Evolutionary conservation across 208 protist species (phyloP).

Genomic region (Zelonia costaricensis): DNA sequence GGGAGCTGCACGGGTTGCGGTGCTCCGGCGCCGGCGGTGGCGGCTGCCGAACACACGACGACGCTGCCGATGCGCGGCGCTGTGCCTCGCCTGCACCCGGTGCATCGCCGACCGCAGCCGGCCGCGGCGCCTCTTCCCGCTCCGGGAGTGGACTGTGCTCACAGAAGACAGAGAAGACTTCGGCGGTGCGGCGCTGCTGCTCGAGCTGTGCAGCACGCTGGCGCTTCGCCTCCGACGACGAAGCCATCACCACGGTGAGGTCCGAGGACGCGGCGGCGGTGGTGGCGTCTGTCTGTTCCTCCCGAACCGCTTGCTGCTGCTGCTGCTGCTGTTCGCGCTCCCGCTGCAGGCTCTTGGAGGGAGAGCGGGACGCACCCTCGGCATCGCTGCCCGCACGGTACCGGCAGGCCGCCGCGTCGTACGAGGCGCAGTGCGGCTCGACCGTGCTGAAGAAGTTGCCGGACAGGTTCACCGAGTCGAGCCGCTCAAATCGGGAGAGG

Average conservation of each 20-base stretch:
- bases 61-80: background rate
- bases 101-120: too few species aligned
- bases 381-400: background rate
- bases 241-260: constrained; percentile 6
- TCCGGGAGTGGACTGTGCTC: constrained; percentile 37
- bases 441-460: constrained; percentile 86
- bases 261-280: background rate
- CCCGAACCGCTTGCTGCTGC: background rate
- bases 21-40: constrained; percentile 27
- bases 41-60: constrained; percentile 9
- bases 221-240: constrained; percentile 15
- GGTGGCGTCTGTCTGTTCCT: background rate
- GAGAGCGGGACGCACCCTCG: background rate
- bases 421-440: constrained; percentile 52
- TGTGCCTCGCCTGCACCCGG: background rate
- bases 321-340: constrained; percentile 16
- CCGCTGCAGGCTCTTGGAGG: constrained; percentile 45
- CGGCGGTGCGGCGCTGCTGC: constrained; percentile 25
- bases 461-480: constrained; percentile 91
- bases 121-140: constrained; percentile 19
- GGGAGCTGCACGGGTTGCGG: constrained; percentile 70
- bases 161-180: constrained; percentile 37
- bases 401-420: constrained; percentile 24
- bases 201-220: constrained; percentile 33
- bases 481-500: constrained; percentile 75